Percentiles rank a stretch among this genome's conserved stretches.
phyloP scores from a whole-genome alignment of 129 eudicot species.

The Pittosporum tobira region DNA sequence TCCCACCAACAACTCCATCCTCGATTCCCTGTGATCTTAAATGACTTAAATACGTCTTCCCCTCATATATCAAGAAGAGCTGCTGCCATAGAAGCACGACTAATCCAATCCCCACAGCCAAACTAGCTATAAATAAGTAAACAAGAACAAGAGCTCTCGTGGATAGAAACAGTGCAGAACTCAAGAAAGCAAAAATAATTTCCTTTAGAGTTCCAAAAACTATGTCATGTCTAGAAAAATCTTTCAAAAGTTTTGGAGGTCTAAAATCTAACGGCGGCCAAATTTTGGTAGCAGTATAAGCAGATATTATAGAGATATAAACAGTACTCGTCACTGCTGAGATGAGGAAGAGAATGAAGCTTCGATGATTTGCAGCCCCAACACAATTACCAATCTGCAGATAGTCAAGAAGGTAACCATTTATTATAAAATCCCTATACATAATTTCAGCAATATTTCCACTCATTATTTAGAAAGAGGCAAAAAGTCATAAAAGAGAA shows the following conservation, averaged over 20 bases:
- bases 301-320: conserved; percentile 50
- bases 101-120: conserved; percentile 69
- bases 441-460: neutral
- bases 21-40: conserved; percentile 33
- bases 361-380: conserved; percentile 77
- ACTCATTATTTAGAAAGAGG: neutral
- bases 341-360: conserved; percentile 67
- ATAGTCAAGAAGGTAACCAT: neutral
- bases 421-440: neutral
- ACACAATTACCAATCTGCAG: conserved; percentile 96
- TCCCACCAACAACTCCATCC: conserved; percentile 24
- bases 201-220: conserved; percentile 28
- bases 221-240: conserved; percentile 24
- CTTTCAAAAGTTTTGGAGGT: conserved; percentile 15
- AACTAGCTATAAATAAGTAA: conserved; percentile 76
- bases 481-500: too few relatives aligned
- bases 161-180: conserved; percentile 48
- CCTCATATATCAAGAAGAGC: conserved; percentile 60
- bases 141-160: conserved; percentile 65
- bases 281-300: conserved; percentile 34
- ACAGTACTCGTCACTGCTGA: conserved; percentile 66
- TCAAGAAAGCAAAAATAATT: conserved; percentile 37
- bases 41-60: conserved; percentile 70
- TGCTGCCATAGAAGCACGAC: conserved; percentile 94
- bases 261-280: conserved; percentile 55